A percentile compares a stretch with the other conserved stretches of the same genome.
Evolutionary conservation across 345 rosid species (phyloP).

Genomic region (Angophora floribunda): DNA sequence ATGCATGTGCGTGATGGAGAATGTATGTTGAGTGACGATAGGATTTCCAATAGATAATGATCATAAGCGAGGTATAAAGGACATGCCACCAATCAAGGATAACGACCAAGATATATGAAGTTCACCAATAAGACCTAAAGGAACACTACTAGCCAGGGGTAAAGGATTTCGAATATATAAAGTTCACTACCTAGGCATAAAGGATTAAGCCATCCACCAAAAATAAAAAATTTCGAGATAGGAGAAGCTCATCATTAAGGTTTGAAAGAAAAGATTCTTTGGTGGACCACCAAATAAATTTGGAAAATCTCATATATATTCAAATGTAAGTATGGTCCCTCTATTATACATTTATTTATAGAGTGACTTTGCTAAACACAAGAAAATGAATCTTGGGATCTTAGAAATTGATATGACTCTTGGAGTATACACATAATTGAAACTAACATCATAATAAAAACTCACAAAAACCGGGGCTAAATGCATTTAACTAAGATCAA

Average conservation of each 20-base stretch:
- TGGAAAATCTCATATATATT: neutral
- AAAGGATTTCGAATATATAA: rapidly evolving
- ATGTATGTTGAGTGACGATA: neutral
- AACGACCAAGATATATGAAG: rapidly evolving
- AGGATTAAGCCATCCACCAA: neutral
- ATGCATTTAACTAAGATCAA: neutral
- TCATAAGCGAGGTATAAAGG: neutral
- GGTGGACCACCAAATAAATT: neutral
- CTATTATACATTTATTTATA: neutral
- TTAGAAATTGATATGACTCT: neutral
- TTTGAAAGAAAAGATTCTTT: neutral
- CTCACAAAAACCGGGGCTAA: neutral
- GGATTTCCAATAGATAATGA: neutral
- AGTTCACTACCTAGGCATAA: neutral
- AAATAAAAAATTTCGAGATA: neutral
- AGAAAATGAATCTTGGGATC: neutral
- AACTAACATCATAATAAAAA: neutral
- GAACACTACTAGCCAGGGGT: neutral
- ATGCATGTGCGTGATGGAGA: neutral
- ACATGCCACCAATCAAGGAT: neutral
- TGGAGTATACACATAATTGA: neutral
- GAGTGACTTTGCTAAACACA: neutral
- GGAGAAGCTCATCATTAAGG: neutral
- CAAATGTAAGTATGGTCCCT: neutral
- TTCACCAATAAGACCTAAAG: neutral